These are phyloP conservation scores for Microbotryum scabiosae DNA, from an alignment of 1,284 basidiomycete genomes.

Conservation along the genomic window DNA sequence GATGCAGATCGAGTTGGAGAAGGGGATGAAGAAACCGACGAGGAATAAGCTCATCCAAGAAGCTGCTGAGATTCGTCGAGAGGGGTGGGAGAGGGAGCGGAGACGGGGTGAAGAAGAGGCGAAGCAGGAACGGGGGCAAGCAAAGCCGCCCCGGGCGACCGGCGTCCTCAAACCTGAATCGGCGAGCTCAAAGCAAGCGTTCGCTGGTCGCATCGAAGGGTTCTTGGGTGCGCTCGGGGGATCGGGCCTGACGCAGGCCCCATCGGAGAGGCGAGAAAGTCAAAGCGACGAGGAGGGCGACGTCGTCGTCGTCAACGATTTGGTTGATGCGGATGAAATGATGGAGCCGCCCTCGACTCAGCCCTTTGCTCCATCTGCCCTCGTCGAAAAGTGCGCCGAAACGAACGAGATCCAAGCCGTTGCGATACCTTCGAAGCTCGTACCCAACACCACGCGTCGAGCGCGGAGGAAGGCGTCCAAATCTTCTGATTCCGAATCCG, in stretches of 20 bases:
- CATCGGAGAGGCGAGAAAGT: too few species aligned
- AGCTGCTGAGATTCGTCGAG: neutral
- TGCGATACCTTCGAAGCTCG: neutral
- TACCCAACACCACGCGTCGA: neutral
- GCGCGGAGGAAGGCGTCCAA: conserved; percentile 5
- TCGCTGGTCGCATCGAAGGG: neutral
- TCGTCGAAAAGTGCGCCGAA: conserved; percentile 1
- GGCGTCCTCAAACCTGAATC: conserved; percentile 12
- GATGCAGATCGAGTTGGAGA: neutral
- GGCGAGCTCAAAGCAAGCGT: neutral
- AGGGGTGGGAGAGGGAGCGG: neutral
- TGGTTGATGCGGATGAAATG: neutral
- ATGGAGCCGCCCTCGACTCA: conserved; percentile 16
- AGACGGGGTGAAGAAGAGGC: neutral
- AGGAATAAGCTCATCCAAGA: neutral
- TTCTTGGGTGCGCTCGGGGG: too few species aligned
- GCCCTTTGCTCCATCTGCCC: conserved; percentile 7
- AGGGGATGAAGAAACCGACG: conserved; percentile 1
- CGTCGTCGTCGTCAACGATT: neutral
- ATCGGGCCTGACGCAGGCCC: too few species aligned
- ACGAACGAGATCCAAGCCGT: neutral
- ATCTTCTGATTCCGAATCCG: too few species aligned
- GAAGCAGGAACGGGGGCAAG: neutral
- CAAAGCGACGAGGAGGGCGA: neutral
- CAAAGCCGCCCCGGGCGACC: conserved; percentile 4